These are phyloP conservation scores for Coleophoma eucalyptorum DNA, from an alignment of 2,329 filamentous ascomycete genomes.

Conservation along the genomic window DNA sequence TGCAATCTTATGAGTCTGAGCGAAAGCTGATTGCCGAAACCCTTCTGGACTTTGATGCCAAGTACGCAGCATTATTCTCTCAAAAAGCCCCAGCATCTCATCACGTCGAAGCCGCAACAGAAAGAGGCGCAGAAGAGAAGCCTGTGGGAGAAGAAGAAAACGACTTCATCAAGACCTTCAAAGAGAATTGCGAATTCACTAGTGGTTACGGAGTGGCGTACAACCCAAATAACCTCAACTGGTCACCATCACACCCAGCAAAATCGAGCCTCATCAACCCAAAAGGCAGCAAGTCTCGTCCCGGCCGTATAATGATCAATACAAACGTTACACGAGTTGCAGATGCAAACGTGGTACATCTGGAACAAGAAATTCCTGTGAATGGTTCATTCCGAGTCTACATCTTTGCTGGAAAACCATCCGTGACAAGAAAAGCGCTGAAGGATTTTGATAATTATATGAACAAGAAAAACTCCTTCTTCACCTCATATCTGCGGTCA, in stretches of 20 bases:
- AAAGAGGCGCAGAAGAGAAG: conserved; percentile 25
- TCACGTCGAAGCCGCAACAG: conserved; percentile 66
- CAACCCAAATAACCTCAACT: conserved; percentile 78
- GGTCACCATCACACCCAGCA: conserved; percentile 69
- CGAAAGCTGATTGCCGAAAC: conserved; percentile 81
- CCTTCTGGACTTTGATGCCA: conserved; percentile 81
- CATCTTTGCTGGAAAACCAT: conserved; percentile 72
- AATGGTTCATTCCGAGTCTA: conserved; percentile 88
- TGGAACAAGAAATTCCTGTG: conserved; percentile 85
- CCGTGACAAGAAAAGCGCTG: conserved; percentile 58
- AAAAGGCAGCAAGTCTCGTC: conserved; percentile 58
- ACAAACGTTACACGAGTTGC: conserved; percentile 81
- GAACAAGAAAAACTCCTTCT: conserved; percentile 66
- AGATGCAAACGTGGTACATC: conserved; percentile 84
- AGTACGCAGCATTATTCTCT: conserved; percentile 88
- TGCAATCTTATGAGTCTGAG: conserved; percentile 84
- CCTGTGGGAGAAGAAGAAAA: conserved; percentile 51
- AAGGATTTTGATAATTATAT: conserved; percentile 66
- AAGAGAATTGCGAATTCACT: conserved; percentile 87
- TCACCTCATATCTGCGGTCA: conserved; percentile 56
- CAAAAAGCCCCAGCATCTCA: conserved; percentile 68
- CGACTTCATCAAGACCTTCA: conserved; percentile 85
- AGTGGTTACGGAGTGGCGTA: conserved; percentile 90
- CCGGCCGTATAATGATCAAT: conserved; percentile 74
- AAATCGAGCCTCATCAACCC: conserved; percentile 68